Evolutionary conservation across 805 yeast species (phyloP).

Genomic region (Dipodascopsis uninucleata): DNA sequence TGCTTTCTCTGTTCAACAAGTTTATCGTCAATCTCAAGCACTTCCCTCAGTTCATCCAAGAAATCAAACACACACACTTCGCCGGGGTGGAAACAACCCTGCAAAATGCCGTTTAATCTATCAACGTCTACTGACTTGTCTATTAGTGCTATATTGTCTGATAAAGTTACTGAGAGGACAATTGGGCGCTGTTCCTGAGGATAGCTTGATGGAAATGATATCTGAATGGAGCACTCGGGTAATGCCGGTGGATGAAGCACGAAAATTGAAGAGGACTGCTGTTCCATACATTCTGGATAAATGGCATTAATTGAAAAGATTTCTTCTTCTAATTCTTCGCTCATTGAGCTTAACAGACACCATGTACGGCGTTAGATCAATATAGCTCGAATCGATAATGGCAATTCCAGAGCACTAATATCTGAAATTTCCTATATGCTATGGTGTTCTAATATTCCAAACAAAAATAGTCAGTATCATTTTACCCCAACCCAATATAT

Average conservation of each 20-base stretch:
- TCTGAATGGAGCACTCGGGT: conserved; percentile 52
- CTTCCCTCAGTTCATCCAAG: conserved; percentile 46
- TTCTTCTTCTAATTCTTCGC: conserved; percentile 63
- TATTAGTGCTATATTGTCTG: background rate
- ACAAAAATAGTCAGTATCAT: no score
- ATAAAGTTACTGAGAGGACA: conserved; percentile 49
- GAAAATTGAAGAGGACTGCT: conserved; percentile 39
- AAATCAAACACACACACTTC: conserved; percentile 79
- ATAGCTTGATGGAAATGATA: conserved; percentile 68
- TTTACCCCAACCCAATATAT: no score
- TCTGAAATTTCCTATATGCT: no score
- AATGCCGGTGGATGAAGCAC: conserved; percentile 39
- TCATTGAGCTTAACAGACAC: no score
- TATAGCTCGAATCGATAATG: no score
- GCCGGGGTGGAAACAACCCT: conserved; percentile 52
- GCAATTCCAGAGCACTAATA: no score
- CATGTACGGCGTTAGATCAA: no score
- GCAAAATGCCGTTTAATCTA: conserved; percentile 43
- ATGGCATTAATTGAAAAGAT: conserved; percentile 81
- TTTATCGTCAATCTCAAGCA: conserved; percentile 38
- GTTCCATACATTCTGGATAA: conserved; percentile 59
- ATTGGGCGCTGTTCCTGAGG: conserved; percentile 61
- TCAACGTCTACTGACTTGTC: conserved; percentile 2
- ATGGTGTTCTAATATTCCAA: no score
- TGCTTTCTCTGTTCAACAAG: conserved; percentile 23